A percentile compares a stretch with the other conserved stretches of the same genome.
phyloP scores from a whole-genome alignment of 768 basidiomycete genomes.

The Xerocomellus intermedius region DNA sequence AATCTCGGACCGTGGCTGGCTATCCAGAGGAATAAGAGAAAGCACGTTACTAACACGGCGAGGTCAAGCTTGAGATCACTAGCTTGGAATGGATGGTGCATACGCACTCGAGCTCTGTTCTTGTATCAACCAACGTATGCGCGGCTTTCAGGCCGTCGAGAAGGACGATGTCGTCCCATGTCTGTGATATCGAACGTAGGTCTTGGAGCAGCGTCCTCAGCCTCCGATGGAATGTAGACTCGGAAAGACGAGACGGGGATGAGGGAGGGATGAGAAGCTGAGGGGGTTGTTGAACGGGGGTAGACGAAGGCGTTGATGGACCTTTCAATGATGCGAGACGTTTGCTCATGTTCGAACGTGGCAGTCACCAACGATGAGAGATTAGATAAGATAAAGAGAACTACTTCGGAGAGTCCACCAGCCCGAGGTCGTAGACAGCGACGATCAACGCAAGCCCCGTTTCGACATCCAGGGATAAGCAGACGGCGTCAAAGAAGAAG shows the following conservation, averaged over 20 bases:
- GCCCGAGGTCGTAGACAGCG: not conserved
- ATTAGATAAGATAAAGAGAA: constrained; percentile 23
- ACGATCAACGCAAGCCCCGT: not conserved
- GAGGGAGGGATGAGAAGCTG: constrained; percentile 37
- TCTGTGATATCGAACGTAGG: constrained; percentile 55
- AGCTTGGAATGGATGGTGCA: not conserved
- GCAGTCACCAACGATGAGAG: not conserved
- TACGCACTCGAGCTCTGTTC: constrained; percentile 83
- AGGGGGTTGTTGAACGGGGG: constrained; percentile 52
- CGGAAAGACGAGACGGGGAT: constrained; percentile 45
- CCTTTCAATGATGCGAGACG: constrained; percentile 78
- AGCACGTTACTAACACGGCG: constrained; percentile 56
- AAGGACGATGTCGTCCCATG: constrained; percentile 83
- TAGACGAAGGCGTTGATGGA: constrained; percentile 71
- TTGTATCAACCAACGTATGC: constrained; percentile 66
- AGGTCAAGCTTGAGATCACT: not conserved
- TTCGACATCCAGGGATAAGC: too few relatives aligned
- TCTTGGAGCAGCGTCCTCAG: constrained; percentile 68
- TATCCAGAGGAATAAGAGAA: constrained; percentile 47
- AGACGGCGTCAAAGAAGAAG: too few relatives aligned
- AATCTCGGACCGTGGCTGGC: constrained; percentile 54
- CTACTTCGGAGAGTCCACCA: too few relatives aligned
- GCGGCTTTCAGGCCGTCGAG: constrained; percentile 78
- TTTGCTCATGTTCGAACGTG: constrained; percentile 39
- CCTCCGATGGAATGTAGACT: constrained; percentile 82